Evolutionary conservation across 2,329 filamentous ascomycete genomes (phyloP), one percentile per base, ranked within the genome.

Genomic region (Colletotrichum karsti): DNA sequence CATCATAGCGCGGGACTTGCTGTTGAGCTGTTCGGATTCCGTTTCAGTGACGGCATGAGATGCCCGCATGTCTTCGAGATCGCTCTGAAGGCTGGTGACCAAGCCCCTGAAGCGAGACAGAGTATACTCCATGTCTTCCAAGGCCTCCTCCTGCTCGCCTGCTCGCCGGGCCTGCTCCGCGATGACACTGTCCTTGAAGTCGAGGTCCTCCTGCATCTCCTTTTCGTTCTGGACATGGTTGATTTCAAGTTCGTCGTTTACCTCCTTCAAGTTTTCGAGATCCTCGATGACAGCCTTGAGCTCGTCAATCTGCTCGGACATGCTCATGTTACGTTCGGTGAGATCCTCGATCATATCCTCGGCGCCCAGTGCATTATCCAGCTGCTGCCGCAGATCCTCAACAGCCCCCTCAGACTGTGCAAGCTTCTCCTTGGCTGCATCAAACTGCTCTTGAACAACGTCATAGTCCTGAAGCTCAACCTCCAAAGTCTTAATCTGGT

Each of bases 261-360:
- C 90, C 76, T 99, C 95, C 77, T 94, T 95, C 59, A 98, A 82
- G 68, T 89, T 93, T 78, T 98, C 94, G 10, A 98, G 86, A 71
- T 98, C 95, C 70, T 95, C 92, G 69, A 98, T 92, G 7, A 92
- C 90, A 18, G 90, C 90, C 74, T 92, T 92, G 57, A 98, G 87
- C 76, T 97, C 92, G 69, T 94, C 92, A 46, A 98, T 90, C 76
- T 94, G 89, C 77, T 97, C 93, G 37, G 91, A 90, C 76, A 97
- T 91, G 70, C 87, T 88, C 83, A 96, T 91, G 75, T 97, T 98
- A 74, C 94, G 92, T 70, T 96, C 93, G 0, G 93, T 94, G 41
- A 99, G 86, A 70, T 97, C 92, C 78, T 97, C 95, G 69, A 98
- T 94, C 88, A 98, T 95, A 72, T 97, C 93, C 77, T 98, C 96